Evolutionary conservation across 768 basidiomycete species (phyloP), one percentile per base, ranked within the genome.

Genomic region (Tricholoma hemisulphureum): DNA sequence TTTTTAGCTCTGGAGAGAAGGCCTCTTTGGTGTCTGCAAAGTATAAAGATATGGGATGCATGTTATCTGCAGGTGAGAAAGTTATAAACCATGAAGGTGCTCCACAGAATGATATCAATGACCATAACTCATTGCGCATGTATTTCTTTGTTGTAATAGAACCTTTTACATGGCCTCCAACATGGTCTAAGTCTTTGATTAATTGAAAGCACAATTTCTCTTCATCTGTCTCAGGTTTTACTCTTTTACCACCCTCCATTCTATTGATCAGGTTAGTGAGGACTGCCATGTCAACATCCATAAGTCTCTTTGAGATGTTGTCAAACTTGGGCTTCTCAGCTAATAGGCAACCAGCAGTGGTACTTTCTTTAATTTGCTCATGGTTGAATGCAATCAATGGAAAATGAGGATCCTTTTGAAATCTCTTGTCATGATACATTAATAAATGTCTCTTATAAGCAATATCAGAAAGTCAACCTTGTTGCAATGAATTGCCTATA

Each of bases 121-220:
- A 31, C 29, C 29, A 31, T 5, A 31, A 6, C 29, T 31, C 29
- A 31, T 31, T 31, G 5, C 29, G 5, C 29, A n/a, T n/a, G n/a
- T n/a, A n/a, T n/a, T n/a, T n/a, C n/a, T n/a, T n/a, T n/a, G n/a
- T n/a, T n/a, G n/a, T n/a, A n/a, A n/a, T n/a, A n/a, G n/a, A n/a
- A n/a, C n/a, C n/a, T n/a, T n/a, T n/a, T n/a, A n/a, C n/a, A n/a
- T n/a, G n/a, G n/a, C n/a, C n/a, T n/a, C n/a, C n/a, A n/a, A n/a
- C n/a, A n/a, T n/a, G n/a, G n/a, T n/a, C 35, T 14, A 37, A 37
- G 35, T 37, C 35, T 37, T 37, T 37, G 7, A 55, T 55, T 1
- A 70, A 11, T 9, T 51, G 41, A 57, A 61, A 67, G 32, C 66
- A 68, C 0, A 11, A 39, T 35, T 64, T 61, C 46, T 71, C 69